phyloP scores from a whole-genome alignment of 2,329 filamentous ascomycete species.

The Lasiodiplodia theobromae region DNA sequence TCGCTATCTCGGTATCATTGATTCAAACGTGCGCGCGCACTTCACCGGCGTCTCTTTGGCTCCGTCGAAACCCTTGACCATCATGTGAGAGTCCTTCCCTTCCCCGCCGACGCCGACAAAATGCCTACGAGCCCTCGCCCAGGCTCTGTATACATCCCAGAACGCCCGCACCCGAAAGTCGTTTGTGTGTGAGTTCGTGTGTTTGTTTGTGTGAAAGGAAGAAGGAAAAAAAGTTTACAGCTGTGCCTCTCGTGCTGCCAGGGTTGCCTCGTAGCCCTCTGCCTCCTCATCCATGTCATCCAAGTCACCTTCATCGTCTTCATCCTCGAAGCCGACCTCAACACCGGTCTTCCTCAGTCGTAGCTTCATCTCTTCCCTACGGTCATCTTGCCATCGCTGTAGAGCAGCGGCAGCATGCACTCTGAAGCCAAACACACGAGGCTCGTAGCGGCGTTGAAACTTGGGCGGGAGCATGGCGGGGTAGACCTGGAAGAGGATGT shows the following conservation, averaged over 20 bases:
- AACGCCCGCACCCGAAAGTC: slow-evolving; percentile 23
- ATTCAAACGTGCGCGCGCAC: slow-evolving; percentile 12
- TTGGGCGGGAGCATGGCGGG: slow-evolving; percentile 88
- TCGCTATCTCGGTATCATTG: slow-evolving; percentile 28
- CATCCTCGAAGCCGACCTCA: slow-evolving; percentile 80
- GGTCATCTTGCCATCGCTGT: slow-evolving; percentile 86
- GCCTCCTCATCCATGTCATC: slow-evolving; percentile 60
- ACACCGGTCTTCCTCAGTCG: slow-evolving; percentile 73
- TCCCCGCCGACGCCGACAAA: slow-evolving; percentile 25
- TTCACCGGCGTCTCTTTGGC: slow-evolving; percentile 26
- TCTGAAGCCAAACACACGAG: slow-evolving; percentile 92
- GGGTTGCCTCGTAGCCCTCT: slow-evolving; percentile 34
- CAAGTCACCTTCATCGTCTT: slow-evolving; percentile 67
- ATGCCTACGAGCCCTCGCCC: slow-evolving; percentile 27
- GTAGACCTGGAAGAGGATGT: slow-evolving; percentile 99
- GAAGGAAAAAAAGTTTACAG: slow-evolving; percentile 11
- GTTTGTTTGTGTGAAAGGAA: not conserved
- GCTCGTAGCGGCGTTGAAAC: slow-evolving; percentile 83
- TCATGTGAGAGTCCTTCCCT: not conserved
- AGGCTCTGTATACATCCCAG: slow-evolving; percentile 17
- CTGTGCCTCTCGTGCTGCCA: slow-evolving; percentile 15
- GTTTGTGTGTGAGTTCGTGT: not conserved
- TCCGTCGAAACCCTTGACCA: not conserved
- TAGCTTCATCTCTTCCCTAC: slow-evolving; percentile 82
- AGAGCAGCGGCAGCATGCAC: slow-evolving; percentile 90